Base-by-base conservation (phyloP, 495 filamentous ascomycete species). In the Cairneyella variabilis region DNA sequence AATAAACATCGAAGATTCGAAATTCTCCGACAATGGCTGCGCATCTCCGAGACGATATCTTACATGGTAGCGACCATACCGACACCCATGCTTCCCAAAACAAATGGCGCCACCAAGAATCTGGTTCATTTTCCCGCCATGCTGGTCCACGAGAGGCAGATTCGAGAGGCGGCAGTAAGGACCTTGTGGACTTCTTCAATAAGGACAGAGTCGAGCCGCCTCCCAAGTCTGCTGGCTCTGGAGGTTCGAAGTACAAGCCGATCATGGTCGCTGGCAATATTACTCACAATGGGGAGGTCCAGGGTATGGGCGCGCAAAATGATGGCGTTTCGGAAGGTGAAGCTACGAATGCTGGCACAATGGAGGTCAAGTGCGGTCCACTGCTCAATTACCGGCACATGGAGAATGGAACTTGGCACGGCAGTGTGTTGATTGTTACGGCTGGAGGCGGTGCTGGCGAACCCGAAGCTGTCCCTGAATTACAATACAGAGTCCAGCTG, bases 381-480 rank as follows among this genome's bases (percentile, higher is more conserved):
- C 68, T 95, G 51, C 68, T 96, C 60, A 95, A 95, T 68, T 89
- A 92, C 66, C 80, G 84, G 57, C 83, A 84, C 63, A 93, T 91
- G 87, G 83, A 84, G 67, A 77, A 78, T 37, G 73, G 71, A 45
- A 61, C 65, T n/a, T 96, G 90, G 91, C 76, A 86, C 61, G 90
- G 91, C 25, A 93, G 87, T 64, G 86, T 95, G 12, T 69, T 95
- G 63, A 72, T 95, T 45, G 88, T 95, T 34, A 86, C 82, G 30
- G 82, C 76, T 38, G 84, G 88, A 0, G 83, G 83, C 1, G 76
- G 73, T 11, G 74, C 75, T 58, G 67, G 62, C 5, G 57, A 54
- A 12, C 67, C 74, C 43, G 80, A 78, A 20, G 67, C 70, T 47
- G 65, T 85, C 26, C 66, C 61, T n/a, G 53, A 55, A 11, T 36